phyloP scores from a whole-genome alignment of 345 rosid genomes.

The Linum lewisii region DNA sequence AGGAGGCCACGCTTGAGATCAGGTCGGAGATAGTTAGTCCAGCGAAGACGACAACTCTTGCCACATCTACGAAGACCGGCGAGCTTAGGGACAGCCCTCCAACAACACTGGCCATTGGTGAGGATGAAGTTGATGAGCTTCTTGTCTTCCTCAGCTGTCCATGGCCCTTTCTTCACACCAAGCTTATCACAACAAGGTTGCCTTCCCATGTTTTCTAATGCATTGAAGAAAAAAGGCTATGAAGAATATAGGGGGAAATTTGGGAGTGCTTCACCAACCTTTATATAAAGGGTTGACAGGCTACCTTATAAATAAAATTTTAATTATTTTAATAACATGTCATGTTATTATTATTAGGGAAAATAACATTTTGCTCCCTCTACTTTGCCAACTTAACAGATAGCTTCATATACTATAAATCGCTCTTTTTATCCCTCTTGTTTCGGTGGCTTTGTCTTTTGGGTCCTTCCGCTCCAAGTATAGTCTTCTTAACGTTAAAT shows the following conservation, averaged over 20 bases:
- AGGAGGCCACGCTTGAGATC: conserved; percentile 83
- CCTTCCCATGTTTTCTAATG: background rate
- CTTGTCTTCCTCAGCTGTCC: conserved; percentile 8
- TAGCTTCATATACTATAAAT: too few relatives aligned
- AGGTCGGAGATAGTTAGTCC: conserved; percentile 89
- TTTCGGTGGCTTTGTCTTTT: too few relatives aligned
- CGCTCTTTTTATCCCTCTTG: too few relatives aligned
- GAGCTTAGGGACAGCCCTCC: conserved; percentile 8
- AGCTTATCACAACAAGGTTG: conserved; percentile 8
- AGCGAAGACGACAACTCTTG: conserved; percentile 82
- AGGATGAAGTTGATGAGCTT: conserved; percentile 11
- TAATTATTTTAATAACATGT: background rate
- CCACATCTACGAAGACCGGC: conserved; percentile 48
- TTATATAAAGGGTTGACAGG: conserved; percentile 18
- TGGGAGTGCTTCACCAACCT: conserved; percentile 35
- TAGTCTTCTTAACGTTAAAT: too few relatives aligned
- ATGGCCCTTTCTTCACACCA: conserved; percentile 9
- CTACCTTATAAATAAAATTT: background rate
- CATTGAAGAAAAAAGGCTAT: background rate
- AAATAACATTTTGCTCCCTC: too few relatives aligned
- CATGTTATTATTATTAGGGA: too few relatives aligned
- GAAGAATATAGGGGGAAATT: background rate
- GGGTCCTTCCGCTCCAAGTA: too few relatives aligned
- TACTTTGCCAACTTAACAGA: too few relatives aligned
- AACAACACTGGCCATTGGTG: conserved; percentile 23